Conservation (phyloP, 257 asterid genomes). For the Solanum neorickii region DNA sequence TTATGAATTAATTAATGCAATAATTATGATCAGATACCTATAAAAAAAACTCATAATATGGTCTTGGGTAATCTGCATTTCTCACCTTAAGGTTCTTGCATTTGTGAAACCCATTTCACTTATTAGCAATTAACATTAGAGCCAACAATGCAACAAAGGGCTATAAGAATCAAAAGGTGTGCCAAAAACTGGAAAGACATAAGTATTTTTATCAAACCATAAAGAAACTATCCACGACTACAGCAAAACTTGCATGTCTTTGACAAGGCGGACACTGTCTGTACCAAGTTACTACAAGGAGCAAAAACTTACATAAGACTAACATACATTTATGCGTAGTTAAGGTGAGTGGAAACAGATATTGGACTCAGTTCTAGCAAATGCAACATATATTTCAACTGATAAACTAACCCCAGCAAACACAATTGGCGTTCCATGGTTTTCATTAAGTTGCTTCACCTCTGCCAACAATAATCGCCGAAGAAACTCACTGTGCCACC, state of each 20-base stretch:
- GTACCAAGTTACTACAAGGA: neutral
- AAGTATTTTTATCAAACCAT: neutral
- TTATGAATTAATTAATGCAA: neutral
- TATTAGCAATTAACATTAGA: neutral
- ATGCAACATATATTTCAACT: neutral
- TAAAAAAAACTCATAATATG: neutral
- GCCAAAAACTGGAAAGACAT: neutral
- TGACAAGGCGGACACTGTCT: neutral
- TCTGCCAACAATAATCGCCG: neutral
- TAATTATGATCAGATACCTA: neutral
- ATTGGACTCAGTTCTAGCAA: neutral
- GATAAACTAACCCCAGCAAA: neutral
- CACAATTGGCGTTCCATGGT: neutral
- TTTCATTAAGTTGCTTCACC: neutral
- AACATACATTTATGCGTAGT: neutral
- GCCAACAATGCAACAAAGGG: neutral
- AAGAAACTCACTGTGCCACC: constrained; percentile 16
- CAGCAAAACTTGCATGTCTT: neutral
- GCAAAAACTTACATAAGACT: neutral
- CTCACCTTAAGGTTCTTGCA: neutral
- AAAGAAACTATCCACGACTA: neutral
- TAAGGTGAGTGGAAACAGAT: neutral
- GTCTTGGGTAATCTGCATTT: neutral
- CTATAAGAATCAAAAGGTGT: neutral
- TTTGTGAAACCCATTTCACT: neutral